These are phyloP conservation scores for Buddleja alternifolia DNA, from an alignment of 257 asterid genomes.

Conservation along the genomic window DNA sequence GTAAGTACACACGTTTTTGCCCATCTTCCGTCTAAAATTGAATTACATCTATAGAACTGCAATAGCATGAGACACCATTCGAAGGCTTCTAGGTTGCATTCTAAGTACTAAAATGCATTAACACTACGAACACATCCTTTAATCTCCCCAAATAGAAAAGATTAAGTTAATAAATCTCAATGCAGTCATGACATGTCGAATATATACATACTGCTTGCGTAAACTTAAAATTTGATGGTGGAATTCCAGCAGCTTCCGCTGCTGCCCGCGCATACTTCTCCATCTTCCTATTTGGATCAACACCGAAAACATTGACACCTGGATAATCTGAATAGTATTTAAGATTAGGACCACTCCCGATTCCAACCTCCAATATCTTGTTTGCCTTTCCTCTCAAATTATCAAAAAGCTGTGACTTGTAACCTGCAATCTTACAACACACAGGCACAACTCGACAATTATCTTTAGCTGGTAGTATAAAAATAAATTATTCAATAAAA, in stretches of 20 bases:
- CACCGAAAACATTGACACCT: slow-evolving; percentile 57
- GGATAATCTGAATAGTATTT: slow-evolving; percentile 67
- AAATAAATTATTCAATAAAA: neutral
- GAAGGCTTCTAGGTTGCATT: too few species aligned
- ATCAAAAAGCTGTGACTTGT: slow-evolving; percentile 68
- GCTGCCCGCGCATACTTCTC: slow-evolving; percentile 76
- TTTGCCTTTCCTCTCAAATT: slow-evolving; percentile 65
- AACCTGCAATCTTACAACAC: slow-evolving; percentile 69
- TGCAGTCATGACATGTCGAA: neutral
- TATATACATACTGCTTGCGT: slow-evolving; percentile 63
- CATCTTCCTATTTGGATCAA: slow-evolving; percentile 88
- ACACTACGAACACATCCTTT: neutral
- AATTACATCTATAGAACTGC: too few species aligned
- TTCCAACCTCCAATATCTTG: slow-evolving; percentile 73
- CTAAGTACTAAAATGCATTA: neutral
- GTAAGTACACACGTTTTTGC: too few species aligned
- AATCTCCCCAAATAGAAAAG: neutral
- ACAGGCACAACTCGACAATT: slow-evolving; percentile 2
- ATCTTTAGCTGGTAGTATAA: neutral
- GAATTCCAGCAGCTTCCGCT: slow-evolving; percentile 69
- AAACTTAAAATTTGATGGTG: slow-evolving; percentile 59
- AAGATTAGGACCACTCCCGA: slow-evolving; percentile 91
- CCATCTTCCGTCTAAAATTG: too few species aligned
- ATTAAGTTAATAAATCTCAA: neutral
- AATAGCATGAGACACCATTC: too few species aligned